Base-by-base conservation (phyloP, 1,284 basidiomycete genomes). In the Boletus sp. region DNA sequence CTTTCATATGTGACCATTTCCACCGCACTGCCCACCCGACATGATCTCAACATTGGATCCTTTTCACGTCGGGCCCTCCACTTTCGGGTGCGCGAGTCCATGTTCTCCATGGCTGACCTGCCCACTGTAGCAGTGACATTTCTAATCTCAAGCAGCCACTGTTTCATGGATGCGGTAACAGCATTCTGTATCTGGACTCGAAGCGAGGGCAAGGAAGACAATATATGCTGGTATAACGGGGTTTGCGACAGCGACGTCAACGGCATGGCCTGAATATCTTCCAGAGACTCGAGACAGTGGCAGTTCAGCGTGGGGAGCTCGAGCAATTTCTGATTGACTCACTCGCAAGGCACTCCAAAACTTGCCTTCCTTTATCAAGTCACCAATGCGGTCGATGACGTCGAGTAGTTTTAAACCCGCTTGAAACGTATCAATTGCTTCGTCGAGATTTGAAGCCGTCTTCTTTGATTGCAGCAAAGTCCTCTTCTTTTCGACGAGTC, bases 331-430 rank as follows among this genome's bases (percentile, higher is more conserved):
- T 52, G 50, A 55, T 56, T 54, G 64, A 87, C 91, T 66, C 65
- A 95, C 93, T 71, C 94, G 76, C 60, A 99, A 69, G 39, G 95
- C 96, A 58, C 93, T 93, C 86, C 93, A 99, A 72, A 94, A 99
- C 72, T 90, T 94, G 46, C 89, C 88, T 56, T 93, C 84, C 56
- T 81, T 79, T 57, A 99, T 90, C 83, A 99, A 91, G 61, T 91
- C 84, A 19, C 91, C 88, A 23, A 99, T 91, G 29, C 93, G 82
- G 65, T 94, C 85, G n/a, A 97, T 88, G 51, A 98, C 85, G 62
- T 99, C 96, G 46, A 99, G 72, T 5, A 99, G 84, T 40, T 92
- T 81, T 41, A 99, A 71, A 63, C 91, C 97, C 14, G 90, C 86
- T 68, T 99, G 94, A 5, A 99, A 71, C 4, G 90, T 90, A 61